Evolutionary conservation across 2,329 filamentous ascomycete genomes (phyloP).

Genomic region (Apiospora hydei): DNA sequence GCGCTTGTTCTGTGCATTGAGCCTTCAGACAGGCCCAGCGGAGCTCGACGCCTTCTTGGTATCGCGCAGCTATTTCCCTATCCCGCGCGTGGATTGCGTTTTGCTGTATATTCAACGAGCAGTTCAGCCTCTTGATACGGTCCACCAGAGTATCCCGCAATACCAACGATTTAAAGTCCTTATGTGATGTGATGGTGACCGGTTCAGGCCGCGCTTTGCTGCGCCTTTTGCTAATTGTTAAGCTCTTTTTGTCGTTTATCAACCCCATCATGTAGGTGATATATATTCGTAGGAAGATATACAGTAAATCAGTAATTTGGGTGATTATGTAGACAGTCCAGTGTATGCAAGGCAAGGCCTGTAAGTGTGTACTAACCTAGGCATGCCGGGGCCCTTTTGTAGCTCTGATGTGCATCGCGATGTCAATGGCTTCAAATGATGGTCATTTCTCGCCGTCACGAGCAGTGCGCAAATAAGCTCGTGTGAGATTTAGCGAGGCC

Average conservation of each 20-base stretch:
- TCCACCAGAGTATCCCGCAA: not conserved
- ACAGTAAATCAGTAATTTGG: not conserved
- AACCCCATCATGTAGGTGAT: not conserved
- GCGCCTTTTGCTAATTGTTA: not conserved
- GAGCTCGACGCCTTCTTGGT: not conserved
- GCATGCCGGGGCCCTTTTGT: not conserved
- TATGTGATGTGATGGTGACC: not conserved
- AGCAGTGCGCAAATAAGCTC: not conserved
- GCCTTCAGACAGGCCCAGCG: not conserved
- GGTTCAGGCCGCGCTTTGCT: not conserved
- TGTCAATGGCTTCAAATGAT: not conserved
- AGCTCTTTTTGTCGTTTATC: not conserved
- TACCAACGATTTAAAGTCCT: not conserved
- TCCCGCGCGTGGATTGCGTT: not conserved
- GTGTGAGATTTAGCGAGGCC: not conserved
- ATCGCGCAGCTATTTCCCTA: not conserved
- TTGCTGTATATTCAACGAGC: not conserved
- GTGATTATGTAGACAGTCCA: no score
- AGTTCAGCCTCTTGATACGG: not conserved
- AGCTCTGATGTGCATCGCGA: not conserved
- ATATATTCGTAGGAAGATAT: not conserved
- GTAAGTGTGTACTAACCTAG: not conserved
- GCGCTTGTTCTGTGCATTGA: conserved; percentile 1
- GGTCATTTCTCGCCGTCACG: conserved; percentile 13
- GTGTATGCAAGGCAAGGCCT: not conserved